A percentile compares a stretch with the other conserved stretches of the same genome.
Conservation (phyloP, 352 stramenopile species). For the Aphanomyces cochlioides region DNA sequence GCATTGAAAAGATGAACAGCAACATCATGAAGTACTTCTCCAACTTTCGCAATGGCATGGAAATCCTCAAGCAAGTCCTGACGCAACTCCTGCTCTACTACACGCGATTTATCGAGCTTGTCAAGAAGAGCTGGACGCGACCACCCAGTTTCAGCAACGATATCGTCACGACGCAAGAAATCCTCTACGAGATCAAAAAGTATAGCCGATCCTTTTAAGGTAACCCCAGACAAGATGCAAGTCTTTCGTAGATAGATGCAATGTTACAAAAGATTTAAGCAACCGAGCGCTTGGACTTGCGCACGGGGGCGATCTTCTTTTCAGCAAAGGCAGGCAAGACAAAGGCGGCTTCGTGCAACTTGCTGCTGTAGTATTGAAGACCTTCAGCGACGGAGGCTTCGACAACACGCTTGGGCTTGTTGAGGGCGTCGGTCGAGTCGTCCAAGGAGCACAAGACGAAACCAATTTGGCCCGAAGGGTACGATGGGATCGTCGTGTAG, state of each 20-base stretch:
- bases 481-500: constrained; percentile 98
- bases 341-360: constrained; percentile 95
- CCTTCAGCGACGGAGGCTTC: constrained; percentile 54
- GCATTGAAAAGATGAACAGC: constrained; percentile 97
- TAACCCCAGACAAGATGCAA: too few relatives aligned
- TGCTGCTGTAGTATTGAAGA: constrained; percentile 93
- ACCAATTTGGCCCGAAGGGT: constrained; percentile 98
- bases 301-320: constrained; percentile 70
- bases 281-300: constrained; percentile 50
- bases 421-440: constrained; percentile 46
- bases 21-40: constrained; percentile 98
- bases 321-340: constrained; percentile 94
- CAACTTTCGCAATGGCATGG: constrained; percentile 98
- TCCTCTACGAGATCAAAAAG: constrained; percentile 98
- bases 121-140: constrained; percentile 88
- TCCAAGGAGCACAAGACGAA: constrained; percentile 92
- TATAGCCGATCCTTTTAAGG: constrained; percentile 91
- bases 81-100: constrained; percentile 98
- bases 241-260: too few relatives aligned
- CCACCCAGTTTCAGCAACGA: constrained; percentile 87
- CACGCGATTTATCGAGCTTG: constrained; percentile 96
- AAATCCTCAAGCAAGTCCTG: constrained; percentile 98
- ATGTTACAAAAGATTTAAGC: background rate
- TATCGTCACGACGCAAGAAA: constrained; percentile 94
- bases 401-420: constrained; percentile 65